Evolutionary conservation across 345 rosid genomes (phyloP), one percentile per base, ranked within the genome.

Genomic region (Kandelia obovata): DNA sequence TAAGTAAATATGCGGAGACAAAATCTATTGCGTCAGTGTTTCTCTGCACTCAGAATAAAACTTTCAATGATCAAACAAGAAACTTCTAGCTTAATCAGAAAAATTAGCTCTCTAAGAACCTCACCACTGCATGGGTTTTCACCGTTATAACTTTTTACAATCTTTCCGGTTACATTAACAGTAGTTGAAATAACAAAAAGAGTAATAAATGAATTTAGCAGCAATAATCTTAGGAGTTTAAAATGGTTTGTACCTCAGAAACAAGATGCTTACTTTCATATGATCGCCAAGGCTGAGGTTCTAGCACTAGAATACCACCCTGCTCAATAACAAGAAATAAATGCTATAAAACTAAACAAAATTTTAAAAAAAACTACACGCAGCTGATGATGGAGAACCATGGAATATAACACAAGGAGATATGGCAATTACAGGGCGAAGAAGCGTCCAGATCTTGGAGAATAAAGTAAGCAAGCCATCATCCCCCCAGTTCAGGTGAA

Each of bases 271-370:
- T 95, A 63, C 79, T 87, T 81, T 85, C 90, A 82, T 95, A 95
- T 64, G 99, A 95, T 64, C 78, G 76, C 99, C 97, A 95, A 52
- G 99, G 96, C 79, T 95, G 99, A 80, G 98, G 97, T 82, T 95
- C 98, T 89, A 95, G 69, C 30, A 95, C 75, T 47, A 95, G 80
- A 58, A 84, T 73, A 64, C 99, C 99, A 78, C 99, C 99, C 98
- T 95, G 85, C 66, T 64, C 76, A 64, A 64, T 15, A 13, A 43
- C 49, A 43, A 53, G 20, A 65, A 31, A 3, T 57, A 15, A 3
- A 58, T 19, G 20, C 37, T 1, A 19, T 30, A 16, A 32, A 47
- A 51, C 7, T 35, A 34, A 35, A 9, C 17, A 25, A 68, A 30
- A 23, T n/a, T 23, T 28, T 25, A 39, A 52, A 10, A 23, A 15